Evolutionary conservation across 2,329 filamentous ascomycete species (phyloP).

Genomic region (Fusarium sp.): DNA sequence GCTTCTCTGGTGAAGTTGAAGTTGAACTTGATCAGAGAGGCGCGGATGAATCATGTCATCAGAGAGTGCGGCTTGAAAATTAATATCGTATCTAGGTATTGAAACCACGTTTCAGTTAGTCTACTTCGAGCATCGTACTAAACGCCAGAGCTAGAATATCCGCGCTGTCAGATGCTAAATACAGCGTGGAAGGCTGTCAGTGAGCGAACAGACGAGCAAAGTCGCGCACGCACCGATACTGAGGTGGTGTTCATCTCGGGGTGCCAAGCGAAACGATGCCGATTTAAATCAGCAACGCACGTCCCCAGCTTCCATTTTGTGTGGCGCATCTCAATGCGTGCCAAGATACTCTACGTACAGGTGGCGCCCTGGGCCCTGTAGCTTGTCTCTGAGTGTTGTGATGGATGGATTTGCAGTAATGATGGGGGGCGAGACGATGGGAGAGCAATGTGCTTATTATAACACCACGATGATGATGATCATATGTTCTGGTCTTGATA

Average conservation of each 20-base stretch:
- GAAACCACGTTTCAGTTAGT: constrained; percentile 7
- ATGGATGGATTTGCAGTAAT: constrained; percentile 20
- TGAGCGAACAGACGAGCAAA: constrained; percentile 15
- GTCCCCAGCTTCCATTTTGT: constrained; percentile 23
- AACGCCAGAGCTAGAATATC: neutral
- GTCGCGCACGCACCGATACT: constrained; percentile 36
- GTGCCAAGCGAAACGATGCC: constrained; percentile 43
- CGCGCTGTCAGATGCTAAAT: neutral
- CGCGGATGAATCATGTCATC: constrained; percentile 11
- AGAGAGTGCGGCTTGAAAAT: neutral
- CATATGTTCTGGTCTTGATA: neutral
- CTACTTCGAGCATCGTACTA: neutral
- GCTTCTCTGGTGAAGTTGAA: constrained; percentile 5
- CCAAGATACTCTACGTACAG: constrained; percentile 37
- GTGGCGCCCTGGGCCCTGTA: constrained; percentile 3
- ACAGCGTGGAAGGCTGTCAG: constrained; percentile 7
- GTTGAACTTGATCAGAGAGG: constrained; percentile 20
- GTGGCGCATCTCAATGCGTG: constrained; percentile 38
- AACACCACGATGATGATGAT: constrained; percentile 16
- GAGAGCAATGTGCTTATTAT: constrained; percentile 22
- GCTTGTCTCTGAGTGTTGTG: constrained; percentile 19
- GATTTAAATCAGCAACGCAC: constrained; percentile 42
- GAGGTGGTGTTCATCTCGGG: constrained; percentile 41
- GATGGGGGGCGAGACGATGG: constrained; percentile 34
- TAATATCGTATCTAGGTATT: constrained; percentile 2